These are phyloP conservation scores for Alnus rubra DNA, from an alignment of 306 rosid genomes.

Conservation along the genomic window DNA sequence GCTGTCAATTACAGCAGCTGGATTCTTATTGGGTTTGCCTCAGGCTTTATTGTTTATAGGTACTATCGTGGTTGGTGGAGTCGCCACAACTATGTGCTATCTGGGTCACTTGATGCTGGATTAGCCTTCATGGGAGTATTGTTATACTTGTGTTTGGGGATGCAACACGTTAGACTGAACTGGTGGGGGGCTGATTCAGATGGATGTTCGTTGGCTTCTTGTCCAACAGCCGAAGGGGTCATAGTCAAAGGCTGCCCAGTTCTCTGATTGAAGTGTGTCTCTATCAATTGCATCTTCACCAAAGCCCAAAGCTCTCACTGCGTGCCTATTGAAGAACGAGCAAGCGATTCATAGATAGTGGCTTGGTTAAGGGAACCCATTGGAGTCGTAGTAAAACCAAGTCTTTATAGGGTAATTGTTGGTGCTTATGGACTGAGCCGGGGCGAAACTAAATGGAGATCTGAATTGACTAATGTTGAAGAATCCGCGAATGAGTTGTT, in stretches of 20 bases:
- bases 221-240: slow-evolving; percentile 60
- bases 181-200: slow-evolving; percentile 85
- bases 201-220: slow-evolving; percentile 75
- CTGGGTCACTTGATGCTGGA: slow-evolving; percentile 87
- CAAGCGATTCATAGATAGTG: too few species aligned
- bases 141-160: slow-evolving; percentile 62
- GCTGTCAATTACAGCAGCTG: slow-evolving; percentile 75
- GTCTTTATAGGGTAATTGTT: too few species aligned
- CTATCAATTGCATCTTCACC: background rate
- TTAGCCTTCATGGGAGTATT: slow-evolving; percentile 86
- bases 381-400: too few species aligned
- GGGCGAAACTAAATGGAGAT: too few species aligned
- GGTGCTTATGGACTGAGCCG: too few species aligned
- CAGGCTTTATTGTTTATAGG: slow-evolving; percentile 65
- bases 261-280: slow-evolving; percentile 13
- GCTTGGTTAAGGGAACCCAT: too few species aligned
- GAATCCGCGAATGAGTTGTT: too few species aligned
- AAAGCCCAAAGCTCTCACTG: too few species aligned
- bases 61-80: slow-evolving; percentile 79
- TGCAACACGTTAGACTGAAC: slow-evolving; percentile 47
- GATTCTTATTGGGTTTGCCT: slow-evolving; percentile 69
- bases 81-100: slow-evolving; percentile 69
- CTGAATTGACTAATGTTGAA: too few species aligned
- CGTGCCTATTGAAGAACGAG: background rate
- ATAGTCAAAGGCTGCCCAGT: slow-evolving; percentile 50